These are phyloP conservation scores for Pseudotsuga menziesii DNA, from an alignment of 75 land plant species.

Conservation along the genomic window DNA sequence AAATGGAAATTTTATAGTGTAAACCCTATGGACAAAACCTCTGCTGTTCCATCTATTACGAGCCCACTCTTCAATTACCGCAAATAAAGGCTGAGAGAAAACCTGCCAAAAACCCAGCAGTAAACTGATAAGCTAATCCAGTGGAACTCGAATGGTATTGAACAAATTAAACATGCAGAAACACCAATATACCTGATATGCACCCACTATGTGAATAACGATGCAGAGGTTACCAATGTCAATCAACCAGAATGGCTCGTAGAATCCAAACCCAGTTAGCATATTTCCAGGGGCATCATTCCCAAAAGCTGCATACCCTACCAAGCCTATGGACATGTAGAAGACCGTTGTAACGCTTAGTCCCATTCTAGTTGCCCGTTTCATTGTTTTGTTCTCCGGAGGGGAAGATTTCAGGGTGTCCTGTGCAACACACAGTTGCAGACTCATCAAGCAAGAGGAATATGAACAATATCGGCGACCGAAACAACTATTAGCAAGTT, in stretches of 20 bases:
- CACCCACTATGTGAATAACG: constrained; percentile 34
- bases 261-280: constrained; percentile 33
- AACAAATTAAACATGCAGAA: background rate
- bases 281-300: constrained; percentile 34
- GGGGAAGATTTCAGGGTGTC: constrained; percentile 56
- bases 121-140: background rate
- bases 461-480: background rate
- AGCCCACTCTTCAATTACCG: constrained; percentile 31
- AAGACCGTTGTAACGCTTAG: constrained; percentile 36
- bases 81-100: constrained; percentile 56
- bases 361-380: constrained; percentile 31
- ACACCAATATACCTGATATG: constrained; percentile 29
- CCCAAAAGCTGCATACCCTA: constrained; percentile 50
- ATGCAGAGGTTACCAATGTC: constrained; percentile 29
- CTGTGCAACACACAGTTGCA: constrained; percentile 11
- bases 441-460: background rate
- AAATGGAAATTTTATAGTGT: constrained; percentile 20
- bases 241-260: constrained; percentile 34
- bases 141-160: background rate
- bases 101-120: constrained; percentile 23
- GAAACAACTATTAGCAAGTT: background rate
- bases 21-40: constrained; percentile 14
- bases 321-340: constrained; percentile 45
- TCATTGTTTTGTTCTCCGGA: constrained; percentile 54
- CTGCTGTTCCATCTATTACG: constrained; percentile 26